phyloP scores from a whole-genome alignment of 2,329 filamentous ascomycete species.

The Pseudocercospora macadamiae region DNA sequence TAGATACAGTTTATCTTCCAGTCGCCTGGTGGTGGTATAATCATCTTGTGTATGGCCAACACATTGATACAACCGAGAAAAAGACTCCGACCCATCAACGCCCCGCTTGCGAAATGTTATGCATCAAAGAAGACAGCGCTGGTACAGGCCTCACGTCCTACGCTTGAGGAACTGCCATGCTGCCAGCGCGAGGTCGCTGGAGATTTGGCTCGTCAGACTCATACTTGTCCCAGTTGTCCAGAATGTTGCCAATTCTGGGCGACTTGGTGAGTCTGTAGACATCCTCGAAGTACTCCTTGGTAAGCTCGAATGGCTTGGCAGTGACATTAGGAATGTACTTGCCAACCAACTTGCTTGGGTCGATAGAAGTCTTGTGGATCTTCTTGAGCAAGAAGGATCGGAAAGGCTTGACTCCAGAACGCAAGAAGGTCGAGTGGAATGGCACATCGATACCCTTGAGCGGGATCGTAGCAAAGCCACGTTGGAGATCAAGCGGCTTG shows the following conservation, averaged over 20 bases:
- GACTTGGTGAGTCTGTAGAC: conserved; percentile 92
- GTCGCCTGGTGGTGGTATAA: conserved; percentile 5
- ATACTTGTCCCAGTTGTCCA: conserved; percentile 73
- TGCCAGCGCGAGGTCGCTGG: conserved; percentile 33
- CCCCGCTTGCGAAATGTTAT: background rate
- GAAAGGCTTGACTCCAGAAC: conserved; percentile 98
- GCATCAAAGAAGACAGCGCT: conserved; percentile 2
- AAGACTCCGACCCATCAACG: background rate
- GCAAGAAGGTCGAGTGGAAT: conserved; percentile 98
- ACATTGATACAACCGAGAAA: background rate
- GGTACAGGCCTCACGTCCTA: background rate
- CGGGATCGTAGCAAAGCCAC: conserved; percentile 95
- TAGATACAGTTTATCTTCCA: conserved; percentile 6
- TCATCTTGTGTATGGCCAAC: background rate
- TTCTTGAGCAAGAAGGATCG: conserved; percentile 98
- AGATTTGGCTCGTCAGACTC: conserved; percentile 42
- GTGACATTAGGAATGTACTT: conserved; percentile 99
- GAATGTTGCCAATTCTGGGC: conserved; percentile 72
- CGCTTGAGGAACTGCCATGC: conserved; percentile 28
- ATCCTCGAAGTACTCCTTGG: conserved; percentile 99
- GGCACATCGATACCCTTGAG: conserved; percentile 97
- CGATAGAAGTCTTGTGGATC: conserved; percentile 98
- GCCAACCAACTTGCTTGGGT: conserved; percentile 92
- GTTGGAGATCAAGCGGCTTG: conserved; percentile 82
- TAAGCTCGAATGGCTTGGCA: conserved; percentile 90